Evolutionary conservation across 805 yeast genomes (phyloP), one percentile per base, ranked within the genome.

Genomic region (Candida nanaspora): DNA sequence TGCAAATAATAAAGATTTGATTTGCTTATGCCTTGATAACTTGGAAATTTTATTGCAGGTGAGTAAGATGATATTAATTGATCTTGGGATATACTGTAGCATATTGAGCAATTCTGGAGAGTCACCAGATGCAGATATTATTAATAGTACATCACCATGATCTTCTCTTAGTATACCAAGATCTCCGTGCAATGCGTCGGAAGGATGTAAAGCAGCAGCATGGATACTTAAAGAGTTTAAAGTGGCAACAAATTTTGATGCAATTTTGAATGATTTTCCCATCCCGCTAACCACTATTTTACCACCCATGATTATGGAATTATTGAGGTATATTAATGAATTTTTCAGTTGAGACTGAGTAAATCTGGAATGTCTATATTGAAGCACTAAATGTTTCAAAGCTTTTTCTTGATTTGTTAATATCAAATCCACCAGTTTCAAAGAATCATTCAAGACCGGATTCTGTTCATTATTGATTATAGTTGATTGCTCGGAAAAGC

Each of bases 101-200:
- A 83, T 57, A 44, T 68, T 53, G 13, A 78, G 42, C 29, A 88
- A 69, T 55, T 87, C 96, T 0, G 88, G 85, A 1, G 95, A 82
- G 50, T 79, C 80, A 1, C 96, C 96, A 25, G 91, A 80, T 2
- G 89, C 83, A 0, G 89, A 78, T 29, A 87, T 75, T 51, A 86
- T 64, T 2, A 88, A 58, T 39, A 87, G 45, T 26, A 75, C 64
- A 47, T 82, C 86, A 43, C 71, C 70, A 20, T 70, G 63, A 15
- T 70, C 70, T 21, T 72, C 75, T 38, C 74, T 61, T 8, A 88
- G 62, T 30, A 80, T 61, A 2, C 96, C 96, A 50, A 87, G 69
- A 57, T 87, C 96, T 6, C 96, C 96, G 57, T 87, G 96, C 16
- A 88, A 64, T 0, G 96, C 96, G 45, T 87, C 96, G 4, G 85